Conservation (phyloP, 2,329 filamentous ascomycete species). For the Fonsecaea multimorphosa region DNA sequence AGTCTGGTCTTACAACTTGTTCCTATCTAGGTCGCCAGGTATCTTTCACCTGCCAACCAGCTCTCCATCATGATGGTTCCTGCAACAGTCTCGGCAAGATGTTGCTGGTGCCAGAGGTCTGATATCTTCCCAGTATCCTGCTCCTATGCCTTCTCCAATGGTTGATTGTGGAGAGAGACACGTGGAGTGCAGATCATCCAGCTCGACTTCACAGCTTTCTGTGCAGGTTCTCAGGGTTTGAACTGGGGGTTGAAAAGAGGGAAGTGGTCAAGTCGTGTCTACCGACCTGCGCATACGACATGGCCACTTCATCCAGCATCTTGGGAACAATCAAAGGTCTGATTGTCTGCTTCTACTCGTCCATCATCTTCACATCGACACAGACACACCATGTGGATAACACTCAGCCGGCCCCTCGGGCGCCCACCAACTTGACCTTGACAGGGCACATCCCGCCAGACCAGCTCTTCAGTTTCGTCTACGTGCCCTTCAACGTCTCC, state of each 20-base stretch:
- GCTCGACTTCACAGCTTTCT: neutral
- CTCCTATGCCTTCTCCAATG: slow-evolving; percentile 6
- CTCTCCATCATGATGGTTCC: neutral
- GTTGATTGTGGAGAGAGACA: neutral
- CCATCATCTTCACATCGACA: neutral
- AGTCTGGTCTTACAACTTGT: neutral
- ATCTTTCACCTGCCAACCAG: neutral
- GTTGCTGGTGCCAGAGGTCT: neutral
- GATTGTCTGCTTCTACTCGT: neutral
- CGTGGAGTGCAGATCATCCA: slow-evolving; percentile 10
- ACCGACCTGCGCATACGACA: neutral
- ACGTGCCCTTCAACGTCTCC: slow-evolving; percentile 37
- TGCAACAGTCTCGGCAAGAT: neutral
- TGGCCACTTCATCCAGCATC: neutral
- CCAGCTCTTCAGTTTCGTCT: slow-evolving; percentile 39
- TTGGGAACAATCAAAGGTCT: neutral
- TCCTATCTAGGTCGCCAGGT: too few species aligned
- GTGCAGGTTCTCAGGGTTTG: neutral
- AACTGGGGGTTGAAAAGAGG: neutral
- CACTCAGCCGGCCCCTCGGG: neutral
- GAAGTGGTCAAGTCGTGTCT: neutral
- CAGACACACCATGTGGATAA: neutral
- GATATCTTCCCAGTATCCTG: neutral
- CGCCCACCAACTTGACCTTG: slow-evolving; percentile 21
- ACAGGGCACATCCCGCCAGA: slow-evolving; percentile 37